A percentile compares a stretch with the other conserved stretches of the same genome.
Conservation (phyloP, 257 asterid genomes). For the Catharanthus roseus region DNA sequence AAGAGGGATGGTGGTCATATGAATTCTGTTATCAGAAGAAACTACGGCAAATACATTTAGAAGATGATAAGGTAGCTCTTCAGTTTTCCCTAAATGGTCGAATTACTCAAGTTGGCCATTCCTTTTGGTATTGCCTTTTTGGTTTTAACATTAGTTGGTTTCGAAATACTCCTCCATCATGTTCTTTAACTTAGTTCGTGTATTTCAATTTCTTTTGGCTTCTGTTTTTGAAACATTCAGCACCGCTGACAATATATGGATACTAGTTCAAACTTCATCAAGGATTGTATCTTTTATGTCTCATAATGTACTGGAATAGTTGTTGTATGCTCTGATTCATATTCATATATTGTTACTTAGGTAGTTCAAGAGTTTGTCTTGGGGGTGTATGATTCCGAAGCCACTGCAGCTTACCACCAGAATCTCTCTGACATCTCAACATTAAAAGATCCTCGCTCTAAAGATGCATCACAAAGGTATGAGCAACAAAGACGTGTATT, state of each 20-base stretch:
- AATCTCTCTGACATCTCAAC: conserved; percentile 74
- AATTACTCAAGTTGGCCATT: not conserved
- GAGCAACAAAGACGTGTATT: conserved; percentile 6
- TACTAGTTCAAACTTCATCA: not conserved
- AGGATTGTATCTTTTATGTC: not conserved
- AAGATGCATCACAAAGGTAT: conserved; percentile 98
- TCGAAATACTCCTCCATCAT: not conserved
- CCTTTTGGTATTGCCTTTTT: not conserved
- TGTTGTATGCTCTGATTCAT: not conserved
- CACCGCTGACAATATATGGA: not conserved
- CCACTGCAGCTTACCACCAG: conserved; percentile 71
- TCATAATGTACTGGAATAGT: not conserved
- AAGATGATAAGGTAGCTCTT: conserved; percentile 74
- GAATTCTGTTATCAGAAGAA: conserved; percentile 80
- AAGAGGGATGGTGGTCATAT: conserved; percentile 99
- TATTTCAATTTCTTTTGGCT: not conserved
- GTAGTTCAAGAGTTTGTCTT: conserved; percentile 83
- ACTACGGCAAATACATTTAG: conserved; percentile 85
- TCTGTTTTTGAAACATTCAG: not conserved
- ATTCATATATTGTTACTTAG: conserved; percentile 24
- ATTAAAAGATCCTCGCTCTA: conserved; percentile 91
- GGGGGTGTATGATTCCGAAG: conserved; percentile 82
- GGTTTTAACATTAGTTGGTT: not conserved
- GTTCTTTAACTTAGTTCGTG: not conserved
- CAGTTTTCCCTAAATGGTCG: conserved; percentile 9